These are phyloP conservation scores for Cutaneotrichosporon cutaneum DNA, from an alignment of 1,284 basidiomycete species.

Conservation along the genomic window DNA sequence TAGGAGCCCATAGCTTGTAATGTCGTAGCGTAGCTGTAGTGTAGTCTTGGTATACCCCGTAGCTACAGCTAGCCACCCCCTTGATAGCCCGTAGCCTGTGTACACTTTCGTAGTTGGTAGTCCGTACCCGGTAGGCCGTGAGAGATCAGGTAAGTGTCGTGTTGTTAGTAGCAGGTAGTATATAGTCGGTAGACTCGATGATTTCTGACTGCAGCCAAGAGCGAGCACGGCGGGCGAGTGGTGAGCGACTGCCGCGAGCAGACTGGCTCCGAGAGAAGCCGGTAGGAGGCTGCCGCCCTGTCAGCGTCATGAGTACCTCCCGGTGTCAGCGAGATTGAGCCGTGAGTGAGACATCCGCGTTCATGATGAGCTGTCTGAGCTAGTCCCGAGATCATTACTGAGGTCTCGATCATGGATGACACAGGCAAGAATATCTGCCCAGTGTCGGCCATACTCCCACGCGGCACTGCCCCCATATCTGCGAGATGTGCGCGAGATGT, in stretches of 20 bases:
- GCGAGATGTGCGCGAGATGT: too few relatives aligned
- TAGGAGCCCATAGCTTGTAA: conserved; percentile 7
- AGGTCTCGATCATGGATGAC: too few relatives aligned
- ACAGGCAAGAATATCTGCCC: too few relatives aligned
- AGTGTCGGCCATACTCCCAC: too few relatives aligned
- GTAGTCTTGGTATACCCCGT: neutral
- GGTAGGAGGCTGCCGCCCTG: too few relatives aligned
- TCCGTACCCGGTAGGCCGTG: neutral
- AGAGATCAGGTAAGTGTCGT: neutral
- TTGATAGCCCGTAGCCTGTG: neutral
- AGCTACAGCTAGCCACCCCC: neutral
- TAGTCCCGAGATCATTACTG: too few relatives aligned
- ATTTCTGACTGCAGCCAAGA: neutral
- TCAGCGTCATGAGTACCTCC: too few relatives aligned
- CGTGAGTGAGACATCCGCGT: too few relatives aligned
- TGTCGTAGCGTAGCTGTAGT: conserved; percentile 12
- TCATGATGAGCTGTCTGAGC: too few relatives aligned
- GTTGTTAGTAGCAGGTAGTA: neutral
- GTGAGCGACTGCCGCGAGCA: neutral
- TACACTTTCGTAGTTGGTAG: neutral
- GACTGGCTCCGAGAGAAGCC: too few relatives aligned
- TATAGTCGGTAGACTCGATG: neutral
- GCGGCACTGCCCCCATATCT: too few relatives aligned
- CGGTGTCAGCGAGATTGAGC: too few relatives aligned
- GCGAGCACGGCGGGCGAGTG: neutral